Percentiles rank a stretch among this genome's conserved stretches.
Evolutionary conservation across 2,329 filamentous ascomycete genomes (phyloP).

Genomic region (Pyrenophora teres): DNA sequence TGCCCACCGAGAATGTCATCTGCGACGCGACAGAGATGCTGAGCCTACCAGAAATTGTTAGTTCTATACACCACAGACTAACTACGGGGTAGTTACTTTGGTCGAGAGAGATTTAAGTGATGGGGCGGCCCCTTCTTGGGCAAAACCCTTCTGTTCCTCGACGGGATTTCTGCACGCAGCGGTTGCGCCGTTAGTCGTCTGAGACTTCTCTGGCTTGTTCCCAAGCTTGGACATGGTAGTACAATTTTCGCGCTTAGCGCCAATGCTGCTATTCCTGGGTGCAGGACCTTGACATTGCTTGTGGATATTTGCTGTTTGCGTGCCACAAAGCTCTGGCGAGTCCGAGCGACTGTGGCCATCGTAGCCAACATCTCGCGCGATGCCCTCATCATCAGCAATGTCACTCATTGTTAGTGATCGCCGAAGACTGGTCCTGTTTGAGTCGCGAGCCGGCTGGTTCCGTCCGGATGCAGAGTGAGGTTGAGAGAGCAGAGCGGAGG

Average conservation of each 20-base stretch:
- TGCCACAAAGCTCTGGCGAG: neutral
- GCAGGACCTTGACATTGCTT: neutral
- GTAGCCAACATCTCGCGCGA: neutral
- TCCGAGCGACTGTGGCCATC: neutral
- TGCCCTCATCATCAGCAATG: neutral
- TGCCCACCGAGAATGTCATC: slow-evolving; percentile 10
- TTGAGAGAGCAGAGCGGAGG: neutral
- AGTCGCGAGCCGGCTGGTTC: too few species aligned
- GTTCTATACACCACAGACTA: neutral
- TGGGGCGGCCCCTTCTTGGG: neutral
- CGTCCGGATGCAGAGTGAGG: too few species aligned
- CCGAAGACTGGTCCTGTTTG: neutral
- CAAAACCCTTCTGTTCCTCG: neutral
- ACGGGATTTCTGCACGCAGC: neutral
- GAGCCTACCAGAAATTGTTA: neutral
- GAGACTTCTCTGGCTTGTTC: neutral
- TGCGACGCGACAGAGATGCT: neutral
- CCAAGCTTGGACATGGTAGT: neutral
- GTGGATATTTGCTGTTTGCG: neutral
- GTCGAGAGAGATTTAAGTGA: neutral
- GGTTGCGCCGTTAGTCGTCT: neutral
- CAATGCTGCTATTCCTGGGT: neutral
- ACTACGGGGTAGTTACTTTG: neutral
- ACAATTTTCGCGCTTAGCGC: neutral
- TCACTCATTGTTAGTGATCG: neutral